Evolutionary conservation across 345 rosid genomes (phyloP).

Genomic region (Lepidium didymum): DNA sequence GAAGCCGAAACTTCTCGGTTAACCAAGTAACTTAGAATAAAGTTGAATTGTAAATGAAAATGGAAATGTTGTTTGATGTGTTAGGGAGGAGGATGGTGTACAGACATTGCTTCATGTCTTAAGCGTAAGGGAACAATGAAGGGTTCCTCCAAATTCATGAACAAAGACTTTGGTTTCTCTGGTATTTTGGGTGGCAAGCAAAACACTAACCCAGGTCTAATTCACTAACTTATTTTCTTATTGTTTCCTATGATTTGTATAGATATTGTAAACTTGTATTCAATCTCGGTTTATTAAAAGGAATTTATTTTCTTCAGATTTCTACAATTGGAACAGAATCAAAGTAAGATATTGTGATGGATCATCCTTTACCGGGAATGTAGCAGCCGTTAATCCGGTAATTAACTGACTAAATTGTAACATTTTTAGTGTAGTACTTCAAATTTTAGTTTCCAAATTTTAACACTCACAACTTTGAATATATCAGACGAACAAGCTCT

Average conservation of each 20-base stretch:
- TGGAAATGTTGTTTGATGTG: neutral
- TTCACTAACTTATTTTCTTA: neutral
- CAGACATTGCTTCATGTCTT: slow-evolving; percentile 45
- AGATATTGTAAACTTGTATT: neutral
- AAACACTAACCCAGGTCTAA: slow-evolving; percentile 63
- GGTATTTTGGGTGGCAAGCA: slow-evolving; percentile 65
- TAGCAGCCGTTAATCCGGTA: slow-evolving; percentile 68
- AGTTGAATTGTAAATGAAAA: neutral
- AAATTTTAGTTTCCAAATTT: neutral
- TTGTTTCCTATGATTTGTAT: neutral
- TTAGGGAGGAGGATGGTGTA: slow-evolving; percentile 99
- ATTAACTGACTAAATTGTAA: neutral
- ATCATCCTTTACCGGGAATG: slow-evolving; percentile 81
- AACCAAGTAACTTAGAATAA: neutral
- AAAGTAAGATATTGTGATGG: slow-evolving; percentile 94
- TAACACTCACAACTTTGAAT: neutral
- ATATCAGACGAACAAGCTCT: slow-evolving; percentile 60
- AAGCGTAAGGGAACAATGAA: slow-evolving; percentile 47
- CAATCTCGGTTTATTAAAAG: neutral
- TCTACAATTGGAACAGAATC: slow-evolving; percentile 81
- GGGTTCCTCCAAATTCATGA: slow-evolving; percentile 80
- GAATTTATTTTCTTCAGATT: slow-evolving; percentile 33
- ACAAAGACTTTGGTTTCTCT: slow-evolving; percentile 56
- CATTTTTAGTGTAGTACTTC: neutral
- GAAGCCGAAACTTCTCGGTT: too few relatives aligned